phyloP scores from a whole-genome alignment of 345 rosid species.

The Syzygium grande region DNA sequence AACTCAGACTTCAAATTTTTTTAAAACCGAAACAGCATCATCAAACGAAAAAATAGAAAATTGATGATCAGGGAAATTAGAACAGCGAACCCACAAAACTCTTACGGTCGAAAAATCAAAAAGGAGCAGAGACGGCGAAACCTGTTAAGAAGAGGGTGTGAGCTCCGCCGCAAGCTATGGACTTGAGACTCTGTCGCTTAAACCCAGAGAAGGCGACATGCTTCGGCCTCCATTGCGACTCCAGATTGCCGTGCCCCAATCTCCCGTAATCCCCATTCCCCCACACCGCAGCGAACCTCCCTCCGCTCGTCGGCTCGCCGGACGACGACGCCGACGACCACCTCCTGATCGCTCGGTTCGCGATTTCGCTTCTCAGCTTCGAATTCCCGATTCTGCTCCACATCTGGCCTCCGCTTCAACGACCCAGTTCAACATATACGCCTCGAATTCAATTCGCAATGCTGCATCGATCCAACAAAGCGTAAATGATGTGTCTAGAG shows the following conservation, averaged over 20 bases:
- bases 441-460: not conserved
- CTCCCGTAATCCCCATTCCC: constrained; percentile 90
- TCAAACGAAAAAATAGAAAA: not conserved
- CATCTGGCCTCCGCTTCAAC: not conserved
- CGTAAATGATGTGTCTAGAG: not conserved
- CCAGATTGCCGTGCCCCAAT: constrained; percentile 60
- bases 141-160: constrained; percentile 94
- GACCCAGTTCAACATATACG: not conserved
- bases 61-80: not conserved
- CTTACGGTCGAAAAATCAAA: not conserved
- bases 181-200: constrained; percentile 28
- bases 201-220: constrained; percentile 33
- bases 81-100: not conserved
- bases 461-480: not conserved
- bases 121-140: not conserved
- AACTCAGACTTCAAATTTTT: not conserved
- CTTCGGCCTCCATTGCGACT: constrained; percentile 66
- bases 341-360: not conserved
- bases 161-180: constrained; percentile 92
- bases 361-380: not conserved
- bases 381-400: constrained; percentile 3
- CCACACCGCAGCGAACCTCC: constrained; percentile 69
- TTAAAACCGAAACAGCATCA: too few relatives aligned
- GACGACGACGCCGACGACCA: not conserved
- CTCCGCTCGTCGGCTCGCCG: constrained; percentile 3